Percentiles rank a stretch among this genome's conserved stretches.
Conservation (phyloP, 192 early-diverging fungal species). For the Martensiomyces pterosporus region DNA sequence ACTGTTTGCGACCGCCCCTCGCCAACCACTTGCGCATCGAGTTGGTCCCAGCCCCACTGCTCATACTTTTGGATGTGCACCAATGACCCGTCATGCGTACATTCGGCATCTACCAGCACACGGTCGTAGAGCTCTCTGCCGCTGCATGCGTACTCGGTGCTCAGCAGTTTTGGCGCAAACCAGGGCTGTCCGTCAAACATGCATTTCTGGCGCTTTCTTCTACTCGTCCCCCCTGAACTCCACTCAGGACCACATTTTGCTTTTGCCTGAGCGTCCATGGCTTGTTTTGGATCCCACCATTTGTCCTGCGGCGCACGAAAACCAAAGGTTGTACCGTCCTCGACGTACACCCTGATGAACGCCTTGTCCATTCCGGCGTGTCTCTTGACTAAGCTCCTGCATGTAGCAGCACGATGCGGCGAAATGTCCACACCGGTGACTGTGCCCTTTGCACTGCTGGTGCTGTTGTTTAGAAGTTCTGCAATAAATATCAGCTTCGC, state of each 20-base stretch:
- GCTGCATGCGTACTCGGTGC: slow-evolving; percentile 54
- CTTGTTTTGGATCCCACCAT: slow-evolving; percentile 33
- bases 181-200: slow-evolving; percentile 53
- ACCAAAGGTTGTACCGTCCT: slow-evolving; percentile 80
- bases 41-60: slow-evolving; percentile 73
- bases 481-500: slow-evolving; percentile 81
- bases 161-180: slow-evolving; percentile 68
- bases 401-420: slow-evolving; percentile 65
- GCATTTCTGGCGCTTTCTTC: background rate
- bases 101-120: slow-evolving; percentile 69
- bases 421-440: slow-evolving; percentile 92
- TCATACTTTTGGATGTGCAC: slow-evolving; percentile 76
- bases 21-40: slow-evolving; percentile 71
- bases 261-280: slow-evolving; percentile 1
- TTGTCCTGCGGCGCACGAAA: slow-evolving; percentile 57
- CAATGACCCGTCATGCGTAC: slow-evolving; percentile 91
- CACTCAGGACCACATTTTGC: too few relatives aligned
- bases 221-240: too few relatives aligned
- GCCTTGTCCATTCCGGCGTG: slow-evolving; percentile 49
- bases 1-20: slow-evolving; percentile 57
- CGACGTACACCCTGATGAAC: slow-evolving; percentile 64
- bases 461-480: slow-evolving; percentile 55
- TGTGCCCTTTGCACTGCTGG: slow-evolving; percentile 58
- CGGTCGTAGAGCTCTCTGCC: slow-evolving; percentile 58
- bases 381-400: slow-evolving; percentile 69